Conservation (phyloP, 1,284 basidiomycete genomes). For the Kalmanozyma brasiliensis region DNA sequence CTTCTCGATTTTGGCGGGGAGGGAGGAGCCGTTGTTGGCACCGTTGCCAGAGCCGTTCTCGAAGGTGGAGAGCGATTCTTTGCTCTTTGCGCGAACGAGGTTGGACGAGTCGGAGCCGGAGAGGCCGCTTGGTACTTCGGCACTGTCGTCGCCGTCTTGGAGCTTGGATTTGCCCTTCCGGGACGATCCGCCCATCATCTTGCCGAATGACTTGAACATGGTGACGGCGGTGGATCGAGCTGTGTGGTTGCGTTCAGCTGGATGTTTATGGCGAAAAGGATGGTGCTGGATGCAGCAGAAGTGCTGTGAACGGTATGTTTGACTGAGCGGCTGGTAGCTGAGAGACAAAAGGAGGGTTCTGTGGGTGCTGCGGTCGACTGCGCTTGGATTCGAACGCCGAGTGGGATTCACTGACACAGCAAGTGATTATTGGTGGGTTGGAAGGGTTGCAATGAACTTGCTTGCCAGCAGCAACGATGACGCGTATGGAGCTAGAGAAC, state of each 20-base stretch:
- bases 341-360: background rate
- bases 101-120: constrained; percentile 47
- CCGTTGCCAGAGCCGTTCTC: constrained; percentile 22
- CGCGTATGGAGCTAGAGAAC: background rate
- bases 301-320: too few species aligned
- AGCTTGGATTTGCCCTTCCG: constrained; percentile 61
- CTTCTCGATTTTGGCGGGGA: constrained; percentile 59
- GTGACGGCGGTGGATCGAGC: too few species aligned
- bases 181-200: constrained; percentile 64
- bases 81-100: constrained; percentile 34
- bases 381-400: too few species aligned
- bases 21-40: constrained; percentile 21
- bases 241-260: background rate
- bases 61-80: constrained; percentile 30
- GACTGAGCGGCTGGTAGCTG: background rate
- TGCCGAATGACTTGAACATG: constrained; percentile 66
- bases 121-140: constrained; percentile 29
- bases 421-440: background rate
- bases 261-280: too few species aligned
- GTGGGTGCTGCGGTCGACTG: too few species aligned
- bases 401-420: background rate
- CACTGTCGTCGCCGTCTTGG: constrained; percentile 37
- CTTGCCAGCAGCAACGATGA: background rate
- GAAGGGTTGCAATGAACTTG: background rate
- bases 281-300: too few species aligned